Conservation (phyloP, 345 rosid species). For the Mercurialis annua region DNA sequence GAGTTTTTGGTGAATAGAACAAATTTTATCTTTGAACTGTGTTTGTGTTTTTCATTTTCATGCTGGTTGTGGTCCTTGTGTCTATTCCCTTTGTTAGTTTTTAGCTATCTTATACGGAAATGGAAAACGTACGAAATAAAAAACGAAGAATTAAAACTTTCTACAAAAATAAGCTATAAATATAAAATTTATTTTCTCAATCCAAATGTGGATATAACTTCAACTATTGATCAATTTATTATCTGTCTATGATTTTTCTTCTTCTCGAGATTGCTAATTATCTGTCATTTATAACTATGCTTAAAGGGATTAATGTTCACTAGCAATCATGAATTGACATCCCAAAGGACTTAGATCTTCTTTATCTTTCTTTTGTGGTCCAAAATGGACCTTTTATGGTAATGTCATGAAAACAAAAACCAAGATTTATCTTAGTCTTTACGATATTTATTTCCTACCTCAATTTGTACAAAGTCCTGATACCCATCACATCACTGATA, state of each 20-base stretch:
- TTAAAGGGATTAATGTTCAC: not conserved
- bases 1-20: too few species aligned
- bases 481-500: constrained; percentile 2
- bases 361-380: not conserved
- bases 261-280: not conserved
- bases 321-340: constrained; percentile 6
- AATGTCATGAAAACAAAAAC: not conserved
- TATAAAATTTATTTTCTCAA: not conserved
- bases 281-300: not conserved
- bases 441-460: constrained; percentile 1
- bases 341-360: not conserved
- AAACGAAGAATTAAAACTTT: too few species aligned
- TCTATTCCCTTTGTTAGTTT: too few species aligned
- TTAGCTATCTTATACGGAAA: too few species aligned
- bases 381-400: not conserved
- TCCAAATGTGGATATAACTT: not conserved
- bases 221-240: not conserved
- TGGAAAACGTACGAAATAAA: too few species aligned
- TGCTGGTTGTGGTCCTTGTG: too few species aligned
- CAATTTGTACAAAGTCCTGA: not conserved
- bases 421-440: not conserved
- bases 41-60: too few species aligned
- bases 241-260: not conserved
- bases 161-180: too few species aligned
- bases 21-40: too few species aligned